Percentiles rank a stretch among this genome's conserved stretches.
These are phyloP conservation scores for Eucalyptus leucophloia DNA, from an alignment of 345 rosid species.

Conservation along the genomic window DNA sequence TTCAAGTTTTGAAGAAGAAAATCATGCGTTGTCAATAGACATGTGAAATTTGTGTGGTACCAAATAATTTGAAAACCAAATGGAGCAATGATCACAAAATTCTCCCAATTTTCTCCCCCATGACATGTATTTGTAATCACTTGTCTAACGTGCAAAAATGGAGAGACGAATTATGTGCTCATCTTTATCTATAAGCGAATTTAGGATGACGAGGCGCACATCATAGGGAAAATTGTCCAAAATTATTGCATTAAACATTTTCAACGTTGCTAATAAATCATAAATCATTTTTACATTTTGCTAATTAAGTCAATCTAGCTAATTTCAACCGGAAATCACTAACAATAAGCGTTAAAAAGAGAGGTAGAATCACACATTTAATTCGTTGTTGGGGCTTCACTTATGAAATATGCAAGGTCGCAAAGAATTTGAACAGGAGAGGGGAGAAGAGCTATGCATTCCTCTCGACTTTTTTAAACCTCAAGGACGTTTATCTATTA, in stretches of 20 bases:
- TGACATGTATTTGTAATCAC: neutral
- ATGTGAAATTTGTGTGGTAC: neutral
- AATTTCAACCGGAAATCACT: too few relatives aligned
- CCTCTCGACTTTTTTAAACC: neutral
- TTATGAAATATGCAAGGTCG: neutral
- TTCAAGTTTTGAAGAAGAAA: neutral
- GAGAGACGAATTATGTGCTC: neutral
- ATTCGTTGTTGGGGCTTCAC: neutral
- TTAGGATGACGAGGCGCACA: neutral
- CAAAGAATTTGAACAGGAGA: neutral
- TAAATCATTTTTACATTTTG: too few relatives aligned
- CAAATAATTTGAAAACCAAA: neutral
- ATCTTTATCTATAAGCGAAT: neutral
- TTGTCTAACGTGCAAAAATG: neutral
- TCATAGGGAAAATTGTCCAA: too few relatives aligned
- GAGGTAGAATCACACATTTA: neutral
- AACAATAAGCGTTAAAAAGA: neutral
- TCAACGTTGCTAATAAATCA: too few relatives aligned
- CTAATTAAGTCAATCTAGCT: accelerated
- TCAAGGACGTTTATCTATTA: neutral
- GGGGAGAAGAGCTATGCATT: neutral
- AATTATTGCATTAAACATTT: too few relatives aligned
- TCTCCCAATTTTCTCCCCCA: neutral
- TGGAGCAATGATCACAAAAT: neutral
- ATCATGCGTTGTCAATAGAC: neutral